Percentiles rank a stretch among this genome's conserved stretches.
Evolutionary conservation across 306 rosid species (phyloP).

Genomic region (Morella rubra): DNA sequence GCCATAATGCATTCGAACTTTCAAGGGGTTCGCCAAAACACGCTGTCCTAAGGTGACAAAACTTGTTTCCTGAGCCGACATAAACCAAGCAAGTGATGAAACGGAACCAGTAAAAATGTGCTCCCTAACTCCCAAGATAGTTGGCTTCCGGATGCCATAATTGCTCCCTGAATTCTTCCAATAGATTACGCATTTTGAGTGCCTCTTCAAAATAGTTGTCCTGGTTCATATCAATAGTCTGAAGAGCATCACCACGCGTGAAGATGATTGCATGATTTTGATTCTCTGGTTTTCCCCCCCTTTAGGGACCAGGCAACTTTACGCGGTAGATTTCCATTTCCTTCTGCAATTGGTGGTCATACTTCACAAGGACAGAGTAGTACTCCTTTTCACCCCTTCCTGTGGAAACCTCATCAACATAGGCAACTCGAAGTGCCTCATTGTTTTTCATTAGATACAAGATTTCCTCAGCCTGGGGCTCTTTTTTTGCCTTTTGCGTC

Average conservation of each 20-base stretch:
- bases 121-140: conserved; percentile 90
- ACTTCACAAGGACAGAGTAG: conserved; percentile 86
- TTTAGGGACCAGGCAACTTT: conserved; percentile 86
- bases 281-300: conserved; percentile 95
- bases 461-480: conserved; percentile 77
- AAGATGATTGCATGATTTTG: conserved; percentile 90
- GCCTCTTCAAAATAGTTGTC: conserved; percentile 96
- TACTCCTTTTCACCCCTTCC: conserved; percentile 68
- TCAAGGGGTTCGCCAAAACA: conserved; percentile 82
- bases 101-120: conserved; percentile 88
- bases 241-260: conserved; percentile 95
- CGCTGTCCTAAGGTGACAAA: conserved; percentile 93
- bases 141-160: conserved; percentile 73
- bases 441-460: conserved; percentile 64
- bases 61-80: conserved; percentile 93
- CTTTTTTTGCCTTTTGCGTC: conserved; percentile 77
- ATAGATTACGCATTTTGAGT: conserved; percentile 74
- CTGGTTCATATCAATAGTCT: conserved; percentile 93
- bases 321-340: conserved; percentile 84
- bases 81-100: conserved; percentile 94
- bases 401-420: conserved; percentile 69
- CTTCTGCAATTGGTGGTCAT: conserved; percentile 58
- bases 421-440: conserved; percentile 83
- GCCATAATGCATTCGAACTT: conserved; percentile 90
- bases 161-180: conserved; percentile 59